Evolutionary conservation across 2,329 filamentous ascomycete genomes (phyloP).

Genomic region (Didymellaceae sp.): DNA sequence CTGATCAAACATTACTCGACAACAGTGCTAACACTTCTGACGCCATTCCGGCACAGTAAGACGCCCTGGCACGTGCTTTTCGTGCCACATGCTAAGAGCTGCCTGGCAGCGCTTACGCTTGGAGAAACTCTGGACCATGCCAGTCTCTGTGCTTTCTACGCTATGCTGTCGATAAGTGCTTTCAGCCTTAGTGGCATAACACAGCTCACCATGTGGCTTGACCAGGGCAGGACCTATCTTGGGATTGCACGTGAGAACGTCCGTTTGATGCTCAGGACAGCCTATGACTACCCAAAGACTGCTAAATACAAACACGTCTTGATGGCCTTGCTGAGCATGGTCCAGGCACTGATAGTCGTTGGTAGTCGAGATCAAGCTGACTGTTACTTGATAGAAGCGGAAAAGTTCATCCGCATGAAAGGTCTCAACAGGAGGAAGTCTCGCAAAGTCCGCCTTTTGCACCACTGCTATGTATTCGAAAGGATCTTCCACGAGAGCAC

Average conservation of each 20-base stretch:
- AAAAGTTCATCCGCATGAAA: constrained; percentile 52
- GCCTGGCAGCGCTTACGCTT: constrained; percentile 52
- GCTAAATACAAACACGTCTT: constrained; percentile 55
- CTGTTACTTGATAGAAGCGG: constrained; percentile 52
- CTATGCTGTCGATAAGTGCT: constrained; percentile 53
- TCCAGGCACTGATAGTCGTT: constrained; percentile 46
- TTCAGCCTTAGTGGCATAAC: constrained; percentile 48
- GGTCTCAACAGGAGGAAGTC: constrained; percentile 51
- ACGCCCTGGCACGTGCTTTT: constrained; percentile 56
- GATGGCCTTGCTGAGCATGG: constrained; percentile 54
- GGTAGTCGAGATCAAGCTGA: constrained; percentile 46
- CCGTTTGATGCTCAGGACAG: constrained; percentile 45
- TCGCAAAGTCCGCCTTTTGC: constrained; percentile 52
- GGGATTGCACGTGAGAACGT: constrained; percentile 42
- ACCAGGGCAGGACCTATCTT: constrained; percentile 39
- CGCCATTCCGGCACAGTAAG: constrained; percentile 44
- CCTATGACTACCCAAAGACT: constrained; percentile 44
- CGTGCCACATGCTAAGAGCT: constrained; percentile 52
- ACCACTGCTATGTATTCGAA: constrained; percentile 57
- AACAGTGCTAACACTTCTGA: constrained; percentile 43
- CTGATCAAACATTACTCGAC: constrained; percentile 50
- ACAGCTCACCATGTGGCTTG: constrained; percentile 42
- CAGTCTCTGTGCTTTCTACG: constrained; percentile 49
- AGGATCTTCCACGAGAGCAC: constrained; percentile 56
- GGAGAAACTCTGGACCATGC: constrained; percentile 51